phyloP scores from a whole-genome alignment of 148 eudicot genomes.

The Nepenthes mirabilis region DNA sequence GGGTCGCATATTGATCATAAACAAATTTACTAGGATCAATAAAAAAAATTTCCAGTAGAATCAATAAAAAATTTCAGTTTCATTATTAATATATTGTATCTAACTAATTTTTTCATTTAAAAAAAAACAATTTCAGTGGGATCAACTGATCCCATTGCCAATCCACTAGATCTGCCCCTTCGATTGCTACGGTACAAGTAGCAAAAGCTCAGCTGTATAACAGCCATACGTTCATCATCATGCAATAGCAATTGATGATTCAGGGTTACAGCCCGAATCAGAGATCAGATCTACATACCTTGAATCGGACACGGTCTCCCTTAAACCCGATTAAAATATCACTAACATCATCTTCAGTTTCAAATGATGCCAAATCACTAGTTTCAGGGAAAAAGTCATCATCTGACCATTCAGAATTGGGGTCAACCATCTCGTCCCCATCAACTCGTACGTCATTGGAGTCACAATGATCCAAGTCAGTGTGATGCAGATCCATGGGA shows the following conservation, averaged over 20 bases:
- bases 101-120: no score
- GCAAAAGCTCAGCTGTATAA: background rate
- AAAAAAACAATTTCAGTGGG: no score
- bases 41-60: no score
- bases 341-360: constrained; percentile 29
- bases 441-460: constrained; percentile 38
- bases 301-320: constrained; percentile 40
- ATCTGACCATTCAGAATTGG: constrained; percentile 48
- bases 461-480: constrained; percentile 33
- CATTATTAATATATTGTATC: no score
- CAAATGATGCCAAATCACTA: constrained; percentile 9
- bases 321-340: constrained; percentile 44
- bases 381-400: constrained; percentile 43
- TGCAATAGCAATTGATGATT: background rate
- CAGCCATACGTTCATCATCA: no score
- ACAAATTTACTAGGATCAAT: no score
- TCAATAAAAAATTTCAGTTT: no score
- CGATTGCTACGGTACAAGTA: no score
- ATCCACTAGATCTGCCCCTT: no score
- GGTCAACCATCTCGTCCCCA: constrained; percentile 43
- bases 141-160: no score
- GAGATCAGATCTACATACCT: constrained; percentile 27
- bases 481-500: constrained; percentile 28
- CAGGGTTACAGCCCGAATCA: background rate
- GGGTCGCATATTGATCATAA: no score